Percentiles rank a stretch among this genome's conserved stretches.
phyloP scores from a whole-genome alignment of 2,329 filamentous ascomycete genomes.

The Microthyrium microscopicum region DNA sequence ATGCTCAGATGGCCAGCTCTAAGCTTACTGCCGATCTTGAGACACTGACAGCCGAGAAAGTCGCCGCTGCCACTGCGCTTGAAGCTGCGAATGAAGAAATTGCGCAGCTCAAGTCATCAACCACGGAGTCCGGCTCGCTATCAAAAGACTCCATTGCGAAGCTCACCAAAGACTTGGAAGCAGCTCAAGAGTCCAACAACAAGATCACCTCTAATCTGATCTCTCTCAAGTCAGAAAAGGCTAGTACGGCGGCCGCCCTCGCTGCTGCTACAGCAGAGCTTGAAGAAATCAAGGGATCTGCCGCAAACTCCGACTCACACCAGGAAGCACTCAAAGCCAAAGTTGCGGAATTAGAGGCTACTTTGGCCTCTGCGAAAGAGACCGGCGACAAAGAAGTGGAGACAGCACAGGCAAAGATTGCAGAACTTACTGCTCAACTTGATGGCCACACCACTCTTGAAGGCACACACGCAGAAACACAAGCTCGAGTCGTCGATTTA shows the following conservation, averaged over 20 bases:
- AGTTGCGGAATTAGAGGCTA: neutral
- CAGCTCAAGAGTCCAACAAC: slow-evolving; percentile 1
- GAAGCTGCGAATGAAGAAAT: slow-evolving; percentile 1
- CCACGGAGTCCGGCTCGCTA: neutral
- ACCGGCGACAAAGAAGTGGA: no score
- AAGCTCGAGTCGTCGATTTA: neutral
- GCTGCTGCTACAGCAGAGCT: neutral
- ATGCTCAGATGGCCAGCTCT: neutral
- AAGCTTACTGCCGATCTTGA: slow-evolving; percentile 1
- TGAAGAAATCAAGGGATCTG: neutral
- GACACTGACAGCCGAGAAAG: slow-evolving; percentile 1
- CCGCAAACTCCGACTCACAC: neutral
- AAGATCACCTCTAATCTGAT: neutral
- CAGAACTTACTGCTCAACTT: slow-evolving; percentile 1
- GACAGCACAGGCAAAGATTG: neutral
- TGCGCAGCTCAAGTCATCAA: neutral
- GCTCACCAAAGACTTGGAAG: slow-evolving; percentile 4
- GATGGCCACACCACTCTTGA: slow-evolving; percentile 1
- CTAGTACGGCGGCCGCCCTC: slow-evolving; percentile 1
- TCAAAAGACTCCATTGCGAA: neutral
- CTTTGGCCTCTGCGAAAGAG: no score
- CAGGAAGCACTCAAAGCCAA: neutral
- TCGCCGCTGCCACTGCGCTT: slow-evolving; percentile 1
- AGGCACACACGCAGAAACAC: slow-evolving; percentile 1
- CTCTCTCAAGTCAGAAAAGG: neutral